A percentile compares a stretch with the other conserved stretches of the same genome.
Evolutionary conservation across 345 rosid genomes (phyloP).

Genomic region (Punica granatum): DNA sequence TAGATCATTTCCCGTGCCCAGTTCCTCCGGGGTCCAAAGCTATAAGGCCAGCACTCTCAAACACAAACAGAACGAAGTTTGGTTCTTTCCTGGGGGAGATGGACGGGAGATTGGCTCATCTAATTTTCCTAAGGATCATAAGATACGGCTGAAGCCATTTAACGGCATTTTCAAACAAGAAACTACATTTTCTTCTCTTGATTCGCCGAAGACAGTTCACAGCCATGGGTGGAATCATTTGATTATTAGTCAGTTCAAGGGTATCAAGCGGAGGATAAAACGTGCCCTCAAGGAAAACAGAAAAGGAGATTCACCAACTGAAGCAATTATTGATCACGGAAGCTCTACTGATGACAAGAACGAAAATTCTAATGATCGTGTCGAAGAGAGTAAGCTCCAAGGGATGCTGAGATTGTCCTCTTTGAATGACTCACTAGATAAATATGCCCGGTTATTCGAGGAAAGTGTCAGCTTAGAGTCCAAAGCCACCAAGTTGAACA

Average conservation of each 20-base stretch:
- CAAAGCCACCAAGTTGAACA: constrained; percentile 19
- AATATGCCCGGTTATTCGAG: constrained; percentile 49
- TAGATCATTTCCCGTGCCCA: constrained; percentile 68
- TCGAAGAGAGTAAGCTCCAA: constrained; percentile 1
- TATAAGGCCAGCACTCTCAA: constrained; percentile 48
- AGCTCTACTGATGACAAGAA: constrained; percentile 8
- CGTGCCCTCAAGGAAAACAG: constrained; percentile 40
- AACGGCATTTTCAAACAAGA: not conserved
- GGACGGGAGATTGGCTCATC: constrained; percentile 7
- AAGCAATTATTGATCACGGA: constrained; percentile 14
- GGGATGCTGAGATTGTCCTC: constrained; percentile 35
- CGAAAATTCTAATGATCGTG: constrained; percentile 10
- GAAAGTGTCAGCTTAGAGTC: constrained; percentile 28
- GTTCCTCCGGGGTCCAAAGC: constrained; percentile 19
- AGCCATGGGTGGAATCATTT: constrained; percentile 40
- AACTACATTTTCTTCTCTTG: not conserved
- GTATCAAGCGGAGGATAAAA: constrained; percentile 53
- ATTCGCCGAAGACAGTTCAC: not conserved
- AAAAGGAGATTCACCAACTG: constrained; percentile 8
- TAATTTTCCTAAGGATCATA: constrained; percentile 12
- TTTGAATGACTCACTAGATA: constrained; percentile 41
- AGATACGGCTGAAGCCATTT: not conserved
- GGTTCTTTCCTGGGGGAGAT: constrained; percentile 42
- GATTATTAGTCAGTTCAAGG: constrained; percentile 38
- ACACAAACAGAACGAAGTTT: constrained; percentile 63